Conservation (phyloP, 1,284 basidiomycete genomes). For the Ustilago hordei region DNA sequence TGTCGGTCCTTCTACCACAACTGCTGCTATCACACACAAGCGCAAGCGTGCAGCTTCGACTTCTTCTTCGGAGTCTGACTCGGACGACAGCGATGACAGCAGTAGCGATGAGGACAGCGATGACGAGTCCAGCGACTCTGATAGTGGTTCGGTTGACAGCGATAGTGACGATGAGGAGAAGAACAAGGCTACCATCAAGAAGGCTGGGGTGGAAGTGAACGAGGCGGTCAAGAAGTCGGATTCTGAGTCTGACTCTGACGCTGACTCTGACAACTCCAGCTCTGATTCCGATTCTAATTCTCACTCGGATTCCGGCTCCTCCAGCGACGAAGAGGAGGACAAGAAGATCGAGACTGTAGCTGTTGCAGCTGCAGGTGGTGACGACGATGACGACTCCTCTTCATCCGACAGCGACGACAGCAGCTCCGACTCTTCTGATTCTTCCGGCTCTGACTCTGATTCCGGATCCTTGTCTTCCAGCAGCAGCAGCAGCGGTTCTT, state of each 20-base stretch:
- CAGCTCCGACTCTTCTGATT: slow-evolving; percentile 7
- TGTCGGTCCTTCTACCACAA: slow-evolving; percentile 3
- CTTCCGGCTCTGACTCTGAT: slow-evolving; percentile 20
- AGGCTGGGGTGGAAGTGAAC: slow-evolving; percentile 18
- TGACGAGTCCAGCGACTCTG: slow-evolving; percentile 28
- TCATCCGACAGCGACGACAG: slow-evolving; percentile 17
- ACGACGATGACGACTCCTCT: slow-evolving; percentile 15
- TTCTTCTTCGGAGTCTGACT: slow-evolving; percentile 23
- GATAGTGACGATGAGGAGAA: slow-evolving; percentile 26
- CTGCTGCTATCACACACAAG: slow-evolving; percentile 21
- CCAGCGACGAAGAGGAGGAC: slow-evolving; percentile 18
- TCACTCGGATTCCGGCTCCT: slow-evolving; percentile 27
- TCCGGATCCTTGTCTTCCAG: slow-evolving; percentile 28
- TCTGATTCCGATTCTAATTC: slow-evolving; percentile 23
- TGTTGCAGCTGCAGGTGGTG: slow-evolving; percentile 12
- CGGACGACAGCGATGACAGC: slow-evolving; percentile 24
- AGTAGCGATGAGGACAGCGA: slow-evolving; percentile 20
- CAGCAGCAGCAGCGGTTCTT: slow-evolving; percentile 23
- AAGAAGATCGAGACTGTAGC: not conserved
- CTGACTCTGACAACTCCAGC: slow-evolving; percentile 21
- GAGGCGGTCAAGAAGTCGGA: not conserved
- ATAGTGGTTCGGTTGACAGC: slow-evolving; percentile 19
- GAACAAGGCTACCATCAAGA: slow-evolving; percentile 19
- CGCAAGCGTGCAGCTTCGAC: slow-evolving; percentile 26
- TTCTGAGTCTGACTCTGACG: not conserved